Percentiles rank a stretch among this genome's conserved stretches.
phyloP scores from a whole-genome alignment of 108 stramenopile species.

The Skeletonema potamos region DNA sequence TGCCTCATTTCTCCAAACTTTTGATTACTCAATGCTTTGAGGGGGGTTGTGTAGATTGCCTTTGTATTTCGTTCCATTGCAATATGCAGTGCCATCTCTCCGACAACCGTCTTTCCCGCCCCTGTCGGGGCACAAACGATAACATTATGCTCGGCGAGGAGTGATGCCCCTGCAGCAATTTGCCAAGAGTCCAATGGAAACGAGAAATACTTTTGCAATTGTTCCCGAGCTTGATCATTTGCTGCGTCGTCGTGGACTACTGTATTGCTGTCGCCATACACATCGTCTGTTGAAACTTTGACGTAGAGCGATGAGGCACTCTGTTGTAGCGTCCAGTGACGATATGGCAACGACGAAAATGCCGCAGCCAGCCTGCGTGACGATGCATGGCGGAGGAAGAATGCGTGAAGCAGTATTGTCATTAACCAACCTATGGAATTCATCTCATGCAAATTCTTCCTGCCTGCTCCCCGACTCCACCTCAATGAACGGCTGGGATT shows the following conservation, averaged over 20 bases:
- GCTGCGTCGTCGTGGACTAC: not conserved
- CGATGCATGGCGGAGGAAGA: not conserved
- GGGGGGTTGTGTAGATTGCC: slow-evolving; percentile 91
- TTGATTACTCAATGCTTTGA: slow-evolving; percentile 95
- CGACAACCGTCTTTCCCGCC: slow-evolving; percentile 84
- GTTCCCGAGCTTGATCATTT: not conserved
- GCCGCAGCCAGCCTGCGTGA: not conserved
- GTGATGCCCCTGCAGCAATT: slow-evolving; percentile 12
- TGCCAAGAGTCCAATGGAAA: slow-evolving; percentile 42
- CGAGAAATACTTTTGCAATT: slow-evolving; percentile 23
- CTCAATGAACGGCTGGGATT: too few relatives aligned
- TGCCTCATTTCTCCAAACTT: slow-evolving; percentile 87
- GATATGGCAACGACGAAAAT: not conserved
- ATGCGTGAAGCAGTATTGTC: not conserved
- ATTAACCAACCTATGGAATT: not conserved
- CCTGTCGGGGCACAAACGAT: slow-evolving; percentile 94
- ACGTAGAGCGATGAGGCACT: not conserved
- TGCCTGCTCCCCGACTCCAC: too few relatives aligned
- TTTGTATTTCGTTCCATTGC: slow-evolving; percentile 57
- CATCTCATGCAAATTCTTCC: not conserved
- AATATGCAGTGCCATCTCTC: slow-evolving; percentile 84
- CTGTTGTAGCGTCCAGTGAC: not conserved
- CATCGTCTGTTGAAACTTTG: slow-evolving; percentile 1
- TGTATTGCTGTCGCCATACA: not conserved
- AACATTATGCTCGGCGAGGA: slow-evolving; percentile 70